A percentile compares a stretch with the other conserved stretches of the same genome.
These are phyloP conservation scores for Acer saccharum DNA, from an alignment of 345 rosid species.

Conservation along the genomic window DNA sequence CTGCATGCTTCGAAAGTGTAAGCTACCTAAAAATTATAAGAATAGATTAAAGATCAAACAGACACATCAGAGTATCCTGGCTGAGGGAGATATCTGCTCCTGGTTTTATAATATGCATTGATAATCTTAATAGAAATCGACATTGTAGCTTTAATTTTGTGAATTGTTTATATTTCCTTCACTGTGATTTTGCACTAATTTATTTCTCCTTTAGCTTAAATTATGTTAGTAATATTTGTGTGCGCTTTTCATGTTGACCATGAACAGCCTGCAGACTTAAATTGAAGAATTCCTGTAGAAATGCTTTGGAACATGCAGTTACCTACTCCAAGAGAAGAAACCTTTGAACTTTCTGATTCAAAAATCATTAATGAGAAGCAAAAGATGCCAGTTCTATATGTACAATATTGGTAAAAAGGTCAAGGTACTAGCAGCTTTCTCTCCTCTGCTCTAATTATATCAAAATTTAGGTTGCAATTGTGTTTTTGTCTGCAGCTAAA, in stretches of 20 bases:
- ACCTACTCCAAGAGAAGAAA: constrained; percentile 18
- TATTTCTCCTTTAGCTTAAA: not conserved
- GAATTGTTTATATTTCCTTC: not conserved
- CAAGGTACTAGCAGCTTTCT: no score
- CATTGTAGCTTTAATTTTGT: not conserved
- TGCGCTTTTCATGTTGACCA: constrained; percentile 10
- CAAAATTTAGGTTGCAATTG: no score
- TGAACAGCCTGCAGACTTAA: constrained; percentile 40
- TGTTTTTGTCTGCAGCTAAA: no score
- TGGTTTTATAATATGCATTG: not conserved
- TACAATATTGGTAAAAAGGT: constrained; percentile 16
- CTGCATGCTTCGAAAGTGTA: not conserved
- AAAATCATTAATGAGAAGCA: constrained; percentile 27
- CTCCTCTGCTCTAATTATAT: no score
- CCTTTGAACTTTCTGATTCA: constrained; percentile 24
- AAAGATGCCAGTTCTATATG: constrained; percentile 42
- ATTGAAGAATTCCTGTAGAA: constrained; percentile 17
- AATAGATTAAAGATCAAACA: not conserved
- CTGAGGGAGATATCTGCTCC: not conserved
- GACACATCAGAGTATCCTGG: not conserved
- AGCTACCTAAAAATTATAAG: not conserved
- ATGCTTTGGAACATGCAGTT: constrained; percentile 10
- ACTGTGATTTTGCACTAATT: not conserved
- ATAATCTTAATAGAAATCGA: not conserved
- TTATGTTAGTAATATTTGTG: not conserved